Conservation (phyloP, 345 rosid species). For the rapeseed (Brassica napus) region DNA sequence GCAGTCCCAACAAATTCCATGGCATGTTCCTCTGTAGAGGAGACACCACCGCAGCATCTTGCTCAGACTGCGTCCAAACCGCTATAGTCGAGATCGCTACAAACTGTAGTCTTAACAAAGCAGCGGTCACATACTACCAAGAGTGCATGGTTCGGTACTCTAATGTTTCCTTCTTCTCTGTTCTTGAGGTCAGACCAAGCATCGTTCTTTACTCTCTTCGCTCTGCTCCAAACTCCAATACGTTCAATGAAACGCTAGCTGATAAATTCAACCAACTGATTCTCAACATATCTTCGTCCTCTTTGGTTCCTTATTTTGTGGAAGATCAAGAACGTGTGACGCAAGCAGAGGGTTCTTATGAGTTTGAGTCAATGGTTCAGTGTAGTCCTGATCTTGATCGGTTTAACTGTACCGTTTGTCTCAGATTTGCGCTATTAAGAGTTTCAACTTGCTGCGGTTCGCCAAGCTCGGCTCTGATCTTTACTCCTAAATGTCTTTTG, state of each 20-base stretch:
- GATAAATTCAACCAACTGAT: conserved; percentile 10
- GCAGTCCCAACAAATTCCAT: conserved; percentile 22
- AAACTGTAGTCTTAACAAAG: conserved; percentile 32
- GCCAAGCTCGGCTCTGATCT: conserved; percentile 7
- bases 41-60: conserved; percentile 24
- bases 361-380: conserved; percentile 31
- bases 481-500: conserved; percentile 33
- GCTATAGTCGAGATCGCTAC: conserved; percentile 16
- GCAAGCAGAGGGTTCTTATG: conserved; percentile 19
- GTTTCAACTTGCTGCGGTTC: conserved; percentile 22
- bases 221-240: neutral
- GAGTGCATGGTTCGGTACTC: conserved; percentile 50
- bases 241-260: conserved; percentile 9
- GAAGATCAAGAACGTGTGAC: conserved; percentile 29
- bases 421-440: neutral
- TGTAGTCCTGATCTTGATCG: conserved; percentile 30
- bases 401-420: conserved; percentile 8
- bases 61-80: conserved; percentile 39
- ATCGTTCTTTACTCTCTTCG: neutral
- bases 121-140: conserved; percentile 34
- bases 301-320: conserved; percentile 16
- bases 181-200: neutral
- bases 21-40: conserved; percentile 49
- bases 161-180: neutral
- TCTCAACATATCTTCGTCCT: neutral